These are phyloP conservation scores for Tephrocybe sp. DNA, from an alignment of 768 basidiomycete genomes.

Conservation along the genomic window DNA sequence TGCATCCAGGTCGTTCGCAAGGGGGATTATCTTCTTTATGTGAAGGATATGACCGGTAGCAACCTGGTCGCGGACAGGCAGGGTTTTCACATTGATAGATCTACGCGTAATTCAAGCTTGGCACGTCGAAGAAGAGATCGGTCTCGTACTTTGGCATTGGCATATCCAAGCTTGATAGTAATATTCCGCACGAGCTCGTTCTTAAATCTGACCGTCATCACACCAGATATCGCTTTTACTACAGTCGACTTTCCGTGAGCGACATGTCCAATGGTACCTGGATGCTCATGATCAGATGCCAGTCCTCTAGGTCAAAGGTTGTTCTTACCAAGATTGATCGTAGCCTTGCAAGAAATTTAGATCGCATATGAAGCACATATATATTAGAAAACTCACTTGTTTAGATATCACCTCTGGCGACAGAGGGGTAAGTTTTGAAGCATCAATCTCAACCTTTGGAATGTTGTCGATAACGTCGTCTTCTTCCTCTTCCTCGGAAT, in stretches of 20 bases:
- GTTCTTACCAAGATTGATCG: slow-evolving; percentile 83
- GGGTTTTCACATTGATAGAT: slow-evolving; percentile 98
- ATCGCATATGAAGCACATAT: slow-evolving; percentile 4
- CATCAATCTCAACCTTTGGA: slow-evolving; percentile 75
- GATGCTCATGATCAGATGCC: slow-evolving; percentile 11
- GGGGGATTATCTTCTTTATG: slow-evolving; percentile 92
- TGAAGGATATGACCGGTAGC: slow-evolving; percentile 90
- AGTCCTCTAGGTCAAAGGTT: neutral
- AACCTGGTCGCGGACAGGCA: slow-evolving; percentile 89
- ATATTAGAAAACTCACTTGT: slow-evolving; percentile 54
- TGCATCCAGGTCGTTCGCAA: slow-evolving; percentile 93
- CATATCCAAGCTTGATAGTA: slow-evolving; percentile 98
- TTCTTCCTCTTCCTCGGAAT: slow-evolving; percentile 67
- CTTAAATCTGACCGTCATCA: slow-evolving; percentile 98
- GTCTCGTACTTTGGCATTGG: slow-evolving; percentile 87
- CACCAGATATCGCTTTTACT: slow-evolving; percentile 98
- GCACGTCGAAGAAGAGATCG: slow-evolving; percentile 2
- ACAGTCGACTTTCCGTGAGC: slow-evolving; percentile 96
- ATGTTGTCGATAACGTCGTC: slow-evolving; percentile 51
- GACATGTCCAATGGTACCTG: slow-evolving; percentile 98
- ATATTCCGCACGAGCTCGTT: slow-evolving; percentile 99
- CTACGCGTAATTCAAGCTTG: slow-evolving; percentile 39
- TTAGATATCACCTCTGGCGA: slow-evolving; percentile 90
- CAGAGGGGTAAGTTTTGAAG: slow-evolving; percentile 78
- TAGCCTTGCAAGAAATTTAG: slow-evolving; percentile 61